A percentile compares a stretch with the other conserved stretches of the same genome.
Evolutionary conservation across 305 asterid species (phyloP).

Genomic region (Lippia alba): DNA sequence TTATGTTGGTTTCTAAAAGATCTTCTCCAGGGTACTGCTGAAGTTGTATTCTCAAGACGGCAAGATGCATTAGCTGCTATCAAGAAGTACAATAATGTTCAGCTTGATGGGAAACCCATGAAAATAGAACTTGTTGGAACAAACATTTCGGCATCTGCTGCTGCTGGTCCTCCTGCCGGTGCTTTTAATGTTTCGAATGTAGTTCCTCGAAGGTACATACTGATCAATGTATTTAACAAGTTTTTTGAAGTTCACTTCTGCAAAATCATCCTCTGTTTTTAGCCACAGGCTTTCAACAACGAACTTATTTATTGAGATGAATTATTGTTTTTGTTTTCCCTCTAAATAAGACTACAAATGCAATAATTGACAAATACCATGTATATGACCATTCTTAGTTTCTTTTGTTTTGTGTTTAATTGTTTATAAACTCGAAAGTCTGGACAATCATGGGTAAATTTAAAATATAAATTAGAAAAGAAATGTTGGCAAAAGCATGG

Average conservation of each 20-base stretch:
- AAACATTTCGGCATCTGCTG: slow-evolving; percentile 49
- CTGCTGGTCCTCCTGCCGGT: slow-evolving; percentile 38
- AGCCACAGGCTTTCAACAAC: too few relatives aligned
- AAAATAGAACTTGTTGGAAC: slow-evolving; percentile 85
- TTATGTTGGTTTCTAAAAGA: slow-evolving; percentile 41
- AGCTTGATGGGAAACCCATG: slow-evolving; percentile 98
- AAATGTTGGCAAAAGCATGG: too few relatives aligned
- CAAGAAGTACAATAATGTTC: slow-evolving; percentile 86
- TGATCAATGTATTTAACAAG: slow-evolving; percentile 18
- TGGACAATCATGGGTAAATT: too few relatives aligned
- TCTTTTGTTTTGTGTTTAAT: too few relatives aligned
- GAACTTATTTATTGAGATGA: too few relatives aligned
- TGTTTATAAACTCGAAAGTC: too few relatives aligned
- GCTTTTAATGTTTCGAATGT: slow-evolving; percentile 43
- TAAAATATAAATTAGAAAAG: too few relatives aligned
- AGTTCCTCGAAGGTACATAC: slow-evolving; percentile 52
- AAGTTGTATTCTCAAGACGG: slow-evolving; percentile 81
- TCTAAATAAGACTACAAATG: too few relatives aligned
- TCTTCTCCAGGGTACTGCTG: slow-evolving; percentile 81
- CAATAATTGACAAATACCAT: too few relatives aligned
- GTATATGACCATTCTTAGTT: too few relatives aligned
- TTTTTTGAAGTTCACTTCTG: neutral
- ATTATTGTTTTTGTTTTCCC: too few relatives aligned
- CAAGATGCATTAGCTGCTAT: slow-evolving; percentile 92
- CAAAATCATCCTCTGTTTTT: neutral